Evolutionary conservation across 371 early-diverging fungal species (phyloP).

Genomic region (Encephalitozoon intestinalis): DNA sequence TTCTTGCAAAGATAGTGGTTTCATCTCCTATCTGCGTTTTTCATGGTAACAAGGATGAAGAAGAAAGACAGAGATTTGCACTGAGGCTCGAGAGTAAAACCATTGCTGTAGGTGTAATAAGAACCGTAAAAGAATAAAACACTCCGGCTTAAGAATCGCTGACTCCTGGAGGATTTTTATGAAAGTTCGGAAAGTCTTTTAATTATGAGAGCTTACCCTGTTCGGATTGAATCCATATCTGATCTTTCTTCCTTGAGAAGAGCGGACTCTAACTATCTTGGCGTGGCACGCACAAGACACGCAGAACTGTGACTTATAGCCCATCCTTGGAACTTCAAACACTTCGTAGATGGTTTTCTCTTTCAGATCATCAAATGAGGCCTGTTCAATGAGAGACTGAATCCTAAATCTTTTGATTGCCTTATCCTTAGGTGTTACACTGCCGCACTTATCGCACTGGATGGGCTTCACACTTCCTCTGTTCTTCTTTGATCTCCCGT

Average conservation of each 20-base stretch:
- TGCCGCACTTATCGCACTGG: slow-evolving; percentile 93
- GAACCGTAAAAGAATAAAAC: slow-evolving; percentile 55
- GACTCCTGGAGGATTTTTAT: neutral
- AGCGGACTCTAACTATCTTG: slow-evolving; percentile 88
- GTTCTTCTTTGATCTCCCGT: slow-evolving; percentile 93
- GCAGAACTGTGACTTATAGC: slow-evolving; percentile 91
- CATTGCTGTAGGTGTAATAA: slow-evolving; percentile 58
- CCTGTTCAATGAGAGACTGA: slow-evolving; percentile 91
- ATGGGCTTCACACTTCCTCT: slow-evolving; percentile 89
- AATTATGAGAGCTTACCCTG: slow-evolving; percentile 1
- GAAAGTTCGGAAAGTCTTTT: neutral
- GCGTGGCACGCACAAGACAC: slow-evolving; percentile 94
- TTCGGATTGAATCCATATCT: slow-evolving; percentile 66
- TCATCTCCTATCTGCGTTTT: slow-evolving; percentile 39
- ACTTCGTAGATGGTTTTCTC: slow-evolving; percentile 83
- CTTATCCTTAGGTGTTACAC: slow-evolving; percentile 96
- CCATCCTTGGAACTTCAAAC: slow-evolving; percentile 90
- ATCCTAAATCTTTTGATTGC: slow-evolving; percentile 93
- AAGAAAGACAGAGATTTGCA: slow-evolving; percentile 55
- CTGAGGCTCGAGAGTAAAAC: slow-evolving; percentile 58
- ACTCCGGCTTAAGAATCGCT: neutral
- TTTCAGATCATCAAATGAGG: slow-evolving; percentile 85
- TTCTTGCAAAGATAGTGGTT: slow-evolving; percentile 46
- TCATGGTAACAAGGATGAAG: neutral
- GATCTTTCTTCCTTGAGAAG: slow-evolving; percentile 74